These are phyloP conservation scores for Starmerella roubikii DNA, from an alignment of 805 yeast genomes.

Conservation along the genomic window DNA sequence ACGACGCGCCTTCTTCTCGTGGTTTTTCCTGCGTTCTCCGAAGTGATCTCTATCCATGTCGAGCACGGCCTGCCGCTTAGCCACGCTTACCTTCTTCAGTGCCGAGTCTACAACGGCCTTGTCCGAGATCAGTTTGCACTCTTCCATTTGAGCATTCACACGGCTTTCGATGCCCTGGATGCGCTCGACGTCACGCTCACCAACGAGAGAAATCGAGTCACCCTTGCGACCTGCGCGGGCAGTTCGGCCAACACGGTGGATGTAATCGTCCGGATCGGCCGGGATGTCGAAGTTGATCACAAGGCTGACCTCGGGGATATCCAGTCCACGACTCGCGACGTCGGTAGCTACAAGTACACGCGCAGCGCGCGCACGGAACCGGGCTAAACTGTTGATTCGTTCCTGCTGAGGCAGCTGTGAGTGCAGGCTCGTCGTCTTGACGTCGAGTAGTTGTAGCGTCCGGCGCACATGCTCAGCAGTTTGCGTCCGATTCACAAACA, in stretches of 20 bases:
- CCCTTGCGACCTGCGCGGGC: slow-evolving; percentile 95
- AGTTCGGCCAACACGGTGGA: slow-evolving; percentile 96
- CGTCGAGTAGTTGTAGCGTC: slow-evolving; percentile 55
- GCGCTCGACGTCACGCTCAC: slow-evolving; percentile 74
- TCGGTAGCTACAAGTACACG: slow-evolving; percentile 88
- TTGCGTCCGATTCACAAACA: slow-evolving; percentile 80
- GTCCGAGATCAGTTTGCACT: slow-evolving; percentile 58
- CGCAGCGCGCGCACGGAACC: slow-evolving; percentile 92
- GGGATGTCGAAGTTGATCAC: slow-evolving; percentile 90
- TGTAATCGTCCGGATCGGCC: slow-evolving; percentile 89
- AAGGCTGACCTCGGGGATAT: slow-evolving; percentile 82
- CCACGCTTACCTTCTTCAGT: slow-evolving; percentile 55
- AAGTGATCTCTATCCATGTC: slow-evolving; percentile 87
- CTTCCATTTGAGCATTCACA: slow-evolving; percentile 65
- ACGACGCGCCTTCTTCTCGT: slow-evolving; percentile 25
- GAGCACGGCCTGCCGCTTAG: slow-evolving; percentile 81
- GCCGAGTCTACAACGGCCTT: slow-evolving; percentile 62
- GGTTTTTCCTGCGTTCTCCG: slow-evolving; percentile 54
- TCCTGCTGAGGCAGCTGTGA: slow-evolving; percentile 91
- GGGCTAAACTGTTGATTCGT: slow-evolving; percentile 76
- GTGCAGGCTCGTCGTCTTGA: slow-evolving; percentile 79
- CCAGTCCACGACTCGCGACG: slow-evolving; percentile 94
- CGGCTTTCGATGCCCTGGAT: slow-evolving; percentile 78
- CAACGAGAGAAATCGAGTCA: slow-evolving; percentile 64
- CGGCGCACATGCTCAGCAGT: slow-evolving; percentile 83